A percentile compares a stretch with the other conserved stretches of the same genome.
These are phyloP conservation scores for Metroxylon sagu DNA, from an alignment of 176 grass and related monocot species.

Conservation along the genomic window DNA sequence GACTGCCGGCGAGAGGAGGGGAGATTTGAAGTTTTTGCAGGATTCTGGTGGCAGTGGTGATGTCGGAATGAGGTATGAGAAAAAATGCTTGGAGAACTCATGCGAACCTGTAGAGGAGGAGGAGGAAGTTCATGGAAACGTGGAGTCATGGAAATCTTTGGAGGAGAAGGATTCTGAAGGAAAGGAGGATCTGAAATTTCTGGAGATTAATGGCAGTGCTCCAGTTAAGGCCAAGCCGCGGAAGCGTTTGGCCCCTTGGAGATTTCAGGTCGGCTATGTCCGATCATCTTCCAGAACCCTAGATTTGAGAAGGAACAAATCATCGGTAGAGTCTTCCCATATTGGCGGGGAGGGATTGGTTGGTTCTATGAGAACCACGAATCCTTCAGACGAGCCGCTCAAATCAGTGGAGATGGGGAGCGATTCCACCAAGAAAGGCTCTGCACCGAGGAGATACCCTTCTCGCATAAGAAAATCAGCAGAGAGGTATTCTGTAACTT, in stretches of 20 bases:
- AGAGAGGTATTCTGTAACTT: neutral
- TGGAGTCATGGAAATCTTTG: no score
- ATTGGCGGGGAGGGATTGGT: neutral
- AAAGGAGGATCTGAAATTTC: neutral
- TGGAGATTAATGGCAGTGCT: slow-evolving; percentile 4
- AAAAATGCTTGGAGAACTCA: no score
- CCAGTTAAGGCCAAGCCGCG: slow-evolving; percentile 21
- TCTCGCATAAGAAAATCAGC: slow-evolving; percentile 53
- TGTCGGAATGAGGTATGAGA: neutral
- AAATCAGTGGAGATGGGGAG: neutral
- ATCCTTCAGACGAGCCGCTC: neutral
- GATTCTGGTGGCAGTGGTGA: neutral
- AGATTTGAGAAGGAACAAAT: no score
- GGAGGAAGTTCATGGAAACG: no score
- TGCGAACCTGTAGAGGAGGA: no score
- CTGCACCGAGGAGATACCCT: slow-evolving; percentile 22
- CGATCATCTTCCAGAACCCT: slow-evolving; percentile 35
- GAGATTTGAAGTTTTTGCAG: no score
- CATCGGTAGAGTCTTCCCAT: slow-evolving; percentile 3
- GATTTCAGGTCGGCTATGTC: slow-evolving; percentile 48
- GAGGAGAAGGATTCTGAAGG: neutral
- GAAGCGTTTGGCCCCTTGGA: slow-evolving; percentile 52
- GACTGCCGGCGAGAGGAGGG: neutral
- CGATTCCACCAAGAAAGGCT: slow-evolving; percentile 1
- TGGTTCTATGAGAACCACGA: neutral